Evolutionary conservation across 768 basidiomycete genomes (phyloP), one percentile per base, ranked within the genome.

Genomic region (Pleurotus cornucopiae): DNA sequence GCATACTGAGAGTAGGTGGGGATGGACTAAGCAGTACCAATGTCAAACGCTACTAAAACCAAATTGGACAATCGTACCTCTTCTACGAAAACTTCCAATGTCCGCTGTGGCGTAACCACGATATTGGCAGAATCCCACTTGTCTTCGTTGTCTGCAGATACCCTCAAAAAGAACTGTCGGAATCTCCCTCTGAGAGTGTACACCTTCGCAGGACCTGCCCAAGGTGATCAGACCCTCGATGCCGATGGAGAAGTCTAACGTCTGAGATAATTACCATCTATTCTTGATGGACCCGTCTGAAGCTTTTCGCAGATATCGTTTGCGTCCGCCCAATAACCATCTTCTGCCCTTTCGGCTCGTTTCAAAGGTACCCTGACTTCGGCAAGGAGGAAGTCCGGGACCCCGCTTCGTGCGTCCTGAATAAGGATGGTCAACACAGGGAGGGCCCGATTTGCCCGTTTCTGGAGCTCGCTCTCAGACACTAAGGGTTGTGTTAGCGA

Each of bases 311-410:
- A 76, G 39, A 91, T 71, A 37, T 87, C 82, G 59, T 76, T 75
- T 2, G 88, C 86, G 64, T 88, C 82, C 5, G 82, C 88, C 88
- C 88, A 90, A 62, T 77, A 86, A 4, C 84, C 82, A 60, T 81
- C 84, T 38, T 75, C 74, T 4, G 71, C 69, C 55, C 78, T 68
- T 34, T 80, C 77, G 2, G 76, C 73, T 4, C 65, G 62, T 62
- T 68, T 79, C 38, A 90, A 66, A n/a, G 78, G 80, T 26, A 89
- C 77, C 38, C 71, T 77, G 16, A 91, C 80, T 65, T 91, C 89
- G 1, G 83, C 83, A 16, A 89, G 73, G 61, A 82, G 81, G 54
- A 73, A 69, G 64, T 89, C 88, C 37, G 70, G 67, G 1, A 69
- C 69, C 5, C 77, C 79, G 58, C 74, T 78, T 37, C 88, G 79